phyloP scores from a whole-genome alignment of 2,329 filamentous ascomycete genomes.

The Aspergillus sp. region DNA sequence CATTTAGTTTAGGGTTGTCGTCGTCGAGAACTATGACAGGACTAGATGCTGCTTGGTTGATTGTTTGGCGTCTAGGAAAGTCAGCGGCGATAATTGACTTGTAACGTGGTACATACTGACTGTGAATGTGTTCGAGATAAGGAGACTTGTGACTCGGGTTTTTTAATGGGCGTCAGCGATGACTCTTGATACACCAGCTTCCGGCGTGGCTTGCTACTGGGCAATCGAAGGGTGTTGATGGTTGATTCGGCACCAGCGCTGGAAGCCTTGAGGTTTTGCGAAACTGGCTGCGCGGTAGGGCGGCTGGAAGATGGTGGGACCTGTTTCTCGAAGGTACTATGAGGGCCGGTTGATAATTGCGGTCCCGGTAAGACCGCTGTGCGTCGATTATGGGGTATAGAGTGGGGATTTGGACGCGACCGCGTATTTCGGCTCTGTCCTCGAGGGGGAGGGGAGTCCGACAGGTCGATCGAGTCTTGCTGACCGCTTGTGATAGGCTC shows the following conservation, averaged over 20 bases:
- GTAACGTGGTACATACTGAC: slow-evolving; percentile 30
- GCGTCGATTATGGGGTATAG: background rate
- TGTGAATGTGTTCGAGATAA: slow-evolving; percentile 15
- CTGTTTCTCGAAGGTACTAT: background rate
- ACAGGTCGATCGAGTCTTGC: slow-evolving; percentile 25
- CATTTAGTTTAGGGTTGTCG: background rate
- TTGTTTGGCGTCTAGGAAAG: background rate
- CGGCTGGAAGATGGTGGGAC: background rate
- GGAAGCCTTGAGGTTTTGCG: slow-evolving; percentile 4
- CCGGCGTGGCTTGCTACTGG: slow-evolving; percentile 37
- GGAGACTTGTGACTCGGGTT: slow-evolving; percentile 5
- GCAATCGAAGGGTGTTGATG: slow-evolving; percentile 32
- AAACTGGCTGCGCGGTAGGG: background rate
- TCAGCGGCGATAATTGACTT: slow-evolving; percentile 1
- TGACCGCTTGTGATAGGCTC: slow-evolving; percentile 9
- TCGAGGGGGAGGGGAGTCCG: slow-evolving; percentile 8
- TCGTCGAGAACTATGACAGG: background rate
- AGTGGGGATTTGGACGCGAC: background rate
- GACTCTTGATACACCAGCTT: slow-evolving; percentile 46
- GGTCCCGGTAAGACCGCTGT: background rate
- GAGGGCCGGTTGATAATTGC: background rate
- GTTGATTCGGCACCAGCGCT: slow-evolving; percentile 11
- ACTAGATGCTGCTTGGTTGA: background rate
- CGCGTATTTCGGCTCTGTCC: background rate
- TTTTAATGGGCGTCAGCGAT: slow-evolving; percentile 21